A percentile compares a stretch with the other conserved stretches of the same genome.
These are phyloP conservation scores for Osmanthus fragrans DNA, from an alignment of 257 asterid species.

Conservation along the genomic window DNA sequence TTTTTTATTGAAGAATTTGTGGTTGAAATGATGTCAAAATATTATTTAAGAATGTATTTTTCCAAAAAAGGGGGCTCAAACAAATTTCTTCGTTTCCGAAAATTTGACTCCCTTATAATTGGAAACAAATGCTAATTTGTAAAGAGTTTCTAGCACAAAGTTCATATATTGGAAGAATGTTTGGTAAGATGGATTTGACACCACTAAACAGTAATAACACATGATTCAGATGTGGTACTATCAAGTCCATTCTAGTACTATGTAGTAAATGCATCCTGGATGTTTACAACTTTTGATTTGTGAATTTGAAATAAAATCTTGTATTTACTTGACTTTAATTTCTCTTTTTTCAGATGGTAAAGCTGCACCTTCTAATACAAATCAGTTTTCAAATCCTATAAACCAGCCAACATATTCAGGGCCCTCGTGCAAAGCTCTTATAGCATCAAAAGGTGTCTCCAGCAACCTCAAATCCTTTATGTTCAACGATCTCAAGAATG, in stretches of 20 bases:
- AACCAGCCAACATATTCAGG: conserved; percentile 22
- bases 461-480: conserved; percentile 57
- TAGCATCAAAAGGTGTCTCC: conserved; percentile 31
- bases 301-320: background rate
- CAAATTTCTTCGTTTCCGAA: background rate
- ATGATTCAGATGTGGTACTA: background rate
- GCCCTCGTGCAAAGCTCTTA: conserved; percentile 1
- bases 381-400: conserved; percentile 22
- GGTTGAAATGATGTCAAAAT: too few species aligned
- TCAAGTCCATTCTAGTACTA: background rate
- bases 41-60: too few species aligned
- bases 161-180: background rate
- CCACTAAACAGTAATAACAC: background rate
- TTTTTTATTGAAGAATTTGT: too few species aligned
- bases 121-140: background rate
- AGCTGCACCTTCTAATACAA: conserved; percentile 30
- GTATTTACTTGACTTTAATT: background rate
- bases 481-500: conserved; percentile 62
- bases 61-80: too few species aligned
- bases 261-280: background rate
- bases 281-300: background rate
- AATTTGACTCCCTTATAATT: background rate
- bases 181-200: background rate
- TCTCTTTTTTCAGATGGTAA: conserved; percentile 35
- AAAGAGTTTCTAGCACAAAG: background rate